Percentiles rank a stretch among this genome's conserved stretches.
Evolutionary conservation across 163 green algal species (phyloP).

Genomic region (Prototheca wickerhamii): DNA sequence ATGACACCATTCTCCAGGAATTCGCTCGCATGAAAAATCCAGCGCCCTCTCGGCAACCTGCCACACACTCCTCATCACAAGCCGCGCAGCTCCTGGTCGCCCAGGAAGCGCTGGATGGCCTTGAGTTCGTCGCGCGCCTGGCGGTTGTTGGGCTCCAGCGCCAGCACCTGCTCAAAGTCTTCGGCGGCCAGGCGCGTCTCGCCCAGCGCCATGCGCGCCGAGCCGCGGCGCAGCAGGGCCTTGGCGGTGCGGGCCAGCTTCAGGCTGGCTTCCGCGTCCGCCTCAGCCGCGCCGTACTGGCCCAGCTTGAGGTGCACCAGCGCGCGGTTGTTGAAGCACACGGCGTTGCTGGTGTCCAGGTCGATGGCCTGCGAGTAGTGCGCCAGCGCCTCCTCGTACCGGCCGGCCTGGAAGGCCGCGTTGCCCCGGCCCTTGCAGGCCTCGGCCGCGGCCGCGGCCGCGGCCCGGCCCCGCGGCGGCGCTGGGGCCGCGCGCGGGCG

Average conservation of each 20-base stretch:
- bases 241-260: constrained; percentile 50
- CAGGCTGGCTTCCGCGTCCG: constrained; percentile 62
- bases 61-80: too few relatives aligned
- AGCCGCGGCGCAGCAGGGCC: constrained; percentile 57
- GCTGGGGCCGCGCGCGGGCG: neutral
- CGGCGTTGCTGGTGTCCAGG: constrained; percentile 26
- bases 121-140: constrained; percentile 24
- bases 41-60: too few relatives aligned
- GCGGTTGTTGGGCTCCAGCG: constrained; percentile 71
- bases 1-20: too few relatives aligned
- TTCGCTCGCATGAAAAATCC: too few relatives aligned
- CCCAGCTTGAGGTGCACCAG: constrained; percentile 52
- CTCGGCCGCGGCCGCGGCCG: constrained; percentile 11
- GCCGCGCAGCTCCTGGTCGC: too few relatives aligned
- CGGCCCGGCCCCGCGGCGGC: neutral
- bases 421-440: constrained; percentile 53
- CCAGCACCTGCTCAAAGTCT: constrained; percentile 63
- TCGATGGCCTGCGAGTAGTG: constrained; percentile 48
- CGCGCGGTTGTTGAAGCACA: constrained; percentile 58
- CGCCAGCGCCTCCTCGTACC: constrained; percentile 50
- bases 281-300: constrained; percentile 55
- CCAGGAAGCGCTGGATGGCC: constrained; percentile 7
- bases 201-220: constrained; percentile 33
- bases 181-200: constrained; percentile 36
- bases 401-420: constrained; percentile 37